These are phyloP conservation scores for Chlamydomonas applanata DNA, from an alignment of 139 green algal species.

Conservation along the genomic window DNA sequence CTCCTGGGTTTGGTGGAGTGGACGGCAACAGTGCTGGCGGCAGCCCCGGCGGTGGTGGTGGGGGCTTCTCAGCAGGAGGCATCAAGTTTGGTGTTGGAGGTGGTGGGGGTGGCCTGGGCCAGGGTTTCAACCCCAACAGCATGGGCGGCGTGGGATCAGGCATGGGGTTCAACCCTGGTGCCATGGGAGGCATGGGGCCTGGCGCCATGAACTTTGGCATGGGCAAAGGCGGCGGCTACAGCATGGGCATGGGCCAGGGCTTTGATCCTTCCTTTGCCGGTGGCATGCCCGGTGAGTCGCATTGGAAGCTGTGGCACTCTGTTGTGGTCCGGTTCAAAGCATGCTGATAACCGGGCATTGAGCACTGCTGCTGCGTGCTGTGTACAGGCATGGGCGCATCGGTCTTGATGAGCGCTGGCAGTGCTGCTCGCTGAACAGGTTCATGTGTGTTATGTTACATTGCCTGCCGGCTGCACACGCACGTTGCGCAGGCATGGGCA, in stretches of 20 bases:
- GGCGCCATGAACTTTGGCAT: no score
- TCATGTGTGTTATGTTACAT: background rate
- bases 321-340: no score
- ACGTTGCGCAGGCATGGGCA: background rate
- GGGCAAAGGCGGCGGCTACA: background rate
- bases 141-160: background rate
- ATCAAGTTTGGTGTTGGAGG: background rate
- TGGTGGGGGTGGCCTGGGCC: background rate
- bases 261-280: no score
- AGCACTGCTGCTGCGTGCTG: no score
- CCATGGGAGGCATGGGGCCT: background rate
- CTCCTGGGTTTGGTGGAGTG: background rate
- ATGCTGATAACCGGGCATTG: no score
- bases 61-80: background rate
- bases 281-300: no score
- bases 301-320: no score
- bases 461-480: background rate
- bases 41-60: background rate
- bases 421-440: no score
- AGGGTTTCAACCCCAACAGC: background rate
- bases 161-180: background rate
- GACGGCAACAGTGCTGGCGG: background rate
- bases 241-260: background rate
- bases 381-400: no score
- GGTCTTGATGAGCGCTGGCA: no score